Percentiles rank a stretch among this genome's conserved stretches.
Evolutionary conservation across 345 rosid species (phyloP).

Genomic region (Rhodomyrtus tomentosa): DNA sequence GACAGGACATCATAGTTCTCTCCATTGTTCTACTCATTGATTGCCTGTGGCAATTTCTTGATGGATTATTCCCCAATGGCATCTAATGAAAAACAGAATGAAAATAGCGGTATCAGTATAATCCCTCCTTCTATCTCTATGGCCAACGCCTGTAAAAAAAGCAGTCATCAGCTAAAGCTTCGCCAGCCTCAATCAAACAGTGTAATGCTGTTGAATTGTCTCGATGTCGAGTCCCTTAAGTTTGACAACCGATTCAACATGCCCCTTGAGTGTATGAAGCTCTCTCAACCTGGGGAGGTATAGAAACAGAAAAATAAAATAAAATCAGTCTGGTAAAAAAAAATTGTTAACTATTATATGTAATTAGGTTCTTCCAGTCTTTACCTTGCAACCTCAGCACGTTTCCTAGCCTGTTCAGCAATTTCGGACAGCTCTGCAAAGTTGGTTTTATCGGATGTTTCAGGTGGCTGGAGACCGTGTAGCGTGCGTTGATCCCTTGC

Average conservation of each 20-base stretch:
- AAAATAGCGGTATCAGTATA: not conserved
- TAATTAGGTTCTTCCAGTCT: not conserved
- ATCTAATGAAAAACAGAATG: not conserved
- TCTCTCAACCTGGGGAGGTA: conserved; percentile 62
- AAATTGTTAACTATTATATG: not conserved
- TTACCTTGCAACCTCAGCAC: conserved; percentile 90
- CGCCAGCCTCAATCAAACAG: conserved; percentile 31
- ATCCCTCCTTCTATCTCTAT: not conserved
- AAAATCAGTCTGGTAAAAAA: not conserved
- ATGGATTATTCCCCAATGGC: not conserved
- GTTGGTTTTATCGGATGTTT: conserved; percentile 37
- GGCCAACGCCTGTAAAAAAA: not conserved
- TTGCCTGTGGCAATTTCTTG: not conserved
- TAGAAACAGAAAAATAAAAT: not conserved
- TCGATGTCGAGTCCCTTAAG: conserved; percentile 89
- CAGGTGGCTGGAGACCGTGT: conserved; percentile 59
- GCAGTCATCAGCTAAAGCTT: not conserved
- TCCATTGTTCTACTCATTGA: not conserved
- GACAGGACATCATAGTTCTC: not conserved
- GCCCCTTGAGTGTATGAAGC: conserved; percentile 84
- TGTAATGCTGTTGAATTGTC: conserved; percentile 84
- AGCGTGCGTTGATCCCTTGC: conserved; percentile 80
- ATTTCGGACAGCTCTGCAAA: conserved; percentile 68
- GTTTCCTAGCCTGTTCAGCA: conserved; percentile 85
- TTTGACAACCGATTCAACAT: conserved; percentile 87